Base-by-base conservation (phyloP, 495 filamentous ascomycete species). In the Evansstolkia leycettana region DNA sequence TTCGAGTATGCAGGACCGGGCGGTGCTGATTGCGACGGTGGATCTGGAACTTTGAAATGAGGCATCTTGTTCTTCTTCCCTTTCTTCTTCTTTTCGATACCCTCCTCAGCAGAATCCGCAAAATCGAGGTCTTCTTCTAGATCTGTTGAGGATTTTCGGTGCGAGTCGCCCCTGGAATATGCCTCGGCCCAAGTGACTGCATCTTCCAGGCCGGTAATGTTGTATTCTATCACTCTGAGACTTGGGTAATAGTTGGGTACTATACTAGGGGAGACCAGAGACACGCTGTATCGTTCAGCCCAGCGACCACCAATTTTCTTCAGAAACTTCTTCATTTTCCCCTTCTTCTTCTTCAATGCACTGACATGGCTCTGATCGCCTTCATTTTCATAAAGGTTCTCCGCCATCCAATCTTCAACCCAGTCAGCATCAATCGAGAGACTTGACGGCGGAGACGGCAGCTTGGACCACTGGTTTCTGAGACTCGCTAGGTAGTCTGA, bases 241-340 rank as follows among this genome's bases (percentile, higher is more conserved):
- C 82, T 84, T 1, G 90, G 90, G 48, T 90, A 93, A 54, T 82
- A 94, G 43, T 89, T 96, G 0, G 90, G 90, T 2, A 99, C 83
- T 19, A 99, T 55, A 48, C 87, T 94, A 1, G 90, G 80, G 12
- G 75, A 67, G 33, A 94, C 80, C 27, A 88, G 60, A 0, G 83
- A 75, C 2, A 90, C 56, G 19, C 84, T 76, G 55, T 82, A 99
- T 26, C 89, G 73, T 49, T 96, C 89, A 2, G 73, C 88, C 67
- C 73, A 93, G 28, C 68, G 64, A 1, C 84, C 87, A 19, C 82
- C 86, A 40, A 89, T 75, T 38, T 76, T 69, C 36, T 80, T 65
- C 16, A 76, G 51, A 32, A 66, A 82, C 44, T 69, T 65, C 43
- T 69, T 67, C 28, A 63, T 65, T 40, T 68, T 62, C 41, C 62